Evolutionary conservation across 345 rosid species (phyloP), one percentile per base, ranked within the genome.

Genomic region (Streptanthus diversifolius): DNA sequence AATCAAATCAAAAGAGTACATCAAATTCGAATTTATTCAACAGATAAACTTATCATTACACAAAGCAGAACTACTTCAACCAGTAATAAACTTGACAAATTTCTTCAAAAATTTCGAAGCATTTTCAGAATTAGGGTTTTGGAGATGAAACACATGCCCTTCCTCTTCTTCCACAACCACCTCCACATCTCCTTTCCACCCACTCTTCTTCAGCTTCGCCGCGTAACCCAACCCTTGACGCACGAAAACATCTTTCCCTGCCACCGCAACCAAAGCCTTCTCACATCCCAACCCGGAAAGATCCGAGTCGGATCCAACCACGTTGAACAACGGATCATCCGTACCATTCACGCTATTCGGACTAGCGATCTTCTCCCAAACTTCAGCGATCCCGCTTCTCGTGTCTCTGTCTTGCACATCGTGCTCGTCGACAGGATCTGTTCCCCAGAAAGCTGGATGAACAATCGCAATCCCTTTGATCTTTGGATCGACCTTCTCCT

Each of bases 281-380:
- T 58, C 68, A 11, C 90, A 78, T 39, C 83, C 79, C 41, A 87
- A 67, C 33, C 64, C 80, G 13, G 21, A 60, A 77, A 87, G 41
- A 57, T 69, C 82, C 51, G 67, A 88, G 72, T 22, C 83, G 82
- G 52, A 77, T 82, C 58, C 80, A 0, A 63, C 52, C 11, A 88
- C 91, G 56, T 89, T 85, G n/a, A 89, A 25, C 68, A 77, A 70
- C 36, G 87, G 97, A 30, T 91, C 93, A 37, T 82, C 81, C 7
- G 44, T 40, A 0, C 78, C 78, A 0, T 74, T 21, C 0, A 66
- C 39, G 43, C 78, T 80, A 8, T 79, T 80, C 8, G 85, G 87
- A 43, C 64, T 80, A 2, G 79, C 76, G 0, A 83, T 77, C n/a
- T 83, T 74, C 11, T 83, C 81, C 90, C 95, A 88, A 27, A 84